These are phyloP conservation scores for Sapria himalayana DNA, from an alignment of 345 rosid genomes.

Conservation along the genomic window DNA sequence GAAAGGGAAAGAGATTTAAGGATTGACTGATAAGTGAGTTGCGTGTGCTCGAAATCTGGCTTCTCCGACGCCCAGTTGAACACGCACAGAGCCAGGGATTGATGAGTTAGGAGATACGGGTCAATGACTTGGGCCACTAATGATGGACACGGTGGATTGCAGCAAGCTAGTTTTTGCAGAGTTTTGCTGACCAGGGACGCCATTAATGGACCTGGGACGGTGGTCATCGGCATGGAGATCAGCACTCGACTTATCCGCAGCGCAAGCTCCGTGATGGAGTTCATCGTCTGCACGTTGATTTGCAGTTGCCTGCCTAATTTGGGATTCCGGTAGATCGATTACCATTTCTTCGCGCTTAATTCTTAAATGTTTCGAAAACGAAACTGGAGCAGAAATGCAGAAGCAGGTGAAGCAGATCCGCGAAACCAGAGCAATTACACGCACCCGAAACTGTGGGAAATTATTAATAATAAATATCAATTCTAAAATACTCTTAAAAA, in stretches of 20 bases:
- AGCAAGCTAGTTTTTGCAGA: constrained; percentile 36
- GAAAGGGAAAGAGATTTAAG: constrained; percentile 49
- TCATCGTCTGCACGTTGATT: no score
- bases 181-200: constrained; percentile 36
- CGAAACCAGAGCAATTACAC: no score
- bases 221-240: constrained; percentile 22
- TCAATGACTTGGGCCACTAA: constrained; percentile 67
- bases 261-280: constrained; percentile 28
- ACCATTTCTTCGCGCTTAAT: no score
- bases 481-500: no score
- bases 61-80: constrained; percentile 89
- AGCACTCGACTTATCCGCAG: constrained; percentile 43
- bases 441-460: no score
- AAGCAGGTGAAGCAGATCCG: no score
- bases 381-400: no score
- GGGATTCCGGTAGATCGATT: no score
- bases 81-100: constrained; percentile 70
- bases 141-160: constrained; percentile 28
- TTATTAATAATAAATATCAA: no score
- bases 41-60: constrained; percentile 49
- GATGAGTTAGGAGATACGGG: constrained; percentile 41
- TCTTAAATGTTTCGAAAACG: no score
- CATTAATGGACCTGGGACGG: constrained; percentile 34
- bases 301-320: no score
- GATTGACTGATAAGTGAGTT: constrained; percentile 46